Base-by-base conservation (phyloP, 768 basidiomycete genomes). In the Pleurotus djamor region DNA sequence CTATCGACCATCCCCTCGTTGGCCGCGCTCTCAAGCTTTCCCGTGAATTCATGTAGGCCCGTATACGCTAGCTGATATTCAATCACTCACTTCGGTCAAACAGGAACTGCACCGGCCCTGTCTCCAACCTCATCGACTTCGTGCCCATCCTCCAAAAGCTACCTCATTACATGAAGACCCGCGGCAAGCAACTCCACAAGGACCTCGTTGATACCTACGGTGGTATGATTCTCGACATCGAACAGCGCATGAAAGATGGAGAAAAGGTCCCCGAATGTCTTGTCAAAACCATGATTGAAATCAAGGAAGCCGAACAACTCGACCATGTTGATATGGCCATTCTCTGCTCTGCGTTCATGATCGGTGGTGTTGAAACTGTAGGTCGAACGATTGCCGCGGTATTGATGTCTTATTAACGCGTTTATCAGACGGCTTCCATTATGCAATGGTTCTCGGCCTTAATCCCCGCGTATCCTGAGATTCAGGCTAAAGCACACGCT, bases 61-160 rank as follows among this genome's bases (percentile, higher is more conserved):
- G 13, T 13, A 47, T 7, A 47, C 45, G 1, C 14, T 47, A 17
- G 17, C 7, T 17, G 45, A 2, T 38, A 17, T 55, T 35, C 60
- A 43, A 34, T 47, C 45, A 44, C 4, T 34, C 45, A 21, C n/a
- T 5, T 61, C 9, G 9, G n/a, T 57, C 9, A 32, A 4, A 38
- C 76, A 76, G 72, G 44, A 75, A 78, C 64, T 70, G 69, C 57
- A 75, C 75, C 52, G 79, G 79, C 12, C 78, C 80, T 0, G 68
- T 75, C 28, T 77, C 79, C 0, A 82, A 82, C 59, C 50, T 75
- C 12, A 72, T 75, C 33, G 81, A 83, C 64, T 83, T 81, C 56
- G 57, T 82, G 2, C 71, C 73, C 12, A 59, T 74, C 8, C 73
- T 82, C 17, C 80, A 80, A 44, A 64, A 65, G 41, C 48, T 81